Base-by-base conservation (phyloP, 164 flowering plant species). In the Magnolia sinica region DNA sequence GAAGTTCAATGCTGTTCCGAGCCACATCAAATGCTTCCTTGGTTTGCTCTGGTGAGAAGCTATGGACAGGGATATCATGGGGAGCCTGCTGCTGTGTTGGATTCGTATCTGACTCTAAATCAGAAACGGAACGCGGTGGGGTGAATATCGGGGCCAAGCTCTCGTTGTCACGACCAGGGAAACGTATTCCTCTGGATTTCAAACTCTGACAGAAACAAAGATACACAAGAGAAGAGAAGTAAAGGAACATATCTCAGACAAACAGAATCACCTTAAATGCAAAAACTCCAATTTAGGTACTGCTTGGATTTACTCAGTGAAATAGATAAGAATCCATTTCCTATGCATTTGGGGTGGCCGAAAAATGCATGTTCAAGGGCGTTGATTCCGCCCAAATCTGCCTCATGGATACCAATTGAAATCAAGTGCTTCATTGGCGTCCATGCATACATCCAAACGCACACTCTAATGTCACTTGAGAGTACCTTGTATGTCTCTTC, bases 21-120 rank as follows among this genome's bases (percentile, higher is more conserved):
- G 99, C 97, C 68, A 96, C 93, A 81, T 94, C 95, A 87, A 96
- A 96, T 69, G 91, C 95, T 84, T 93, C 98, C 89, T 96, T 96
- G 27, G 91, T 90, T 79, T 93, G 94, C 78, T 92, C 99, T 70
- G 89, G 83, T 16, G 98, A 84, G 82, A 91, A 89, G 76, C 75
- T 83, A 75, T 74, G 87, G 3, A 72, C 79, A 50, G 90, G 92
- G 79, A 84, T 52, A 50, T 85, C 91, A 72, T 71, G 85, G 55
- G 84, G 86, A 52, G 77, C 52, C 73, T 87, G 76, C 29, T 64
- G 88, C 76, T 86, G 90, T 16, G 82, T 81, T 74, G 76, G 81
- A 77, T 29, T 76, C 67, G 82, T 76, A 78, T 80, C 72, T 19
- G 73, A 2, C 80, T 90, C 95, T 49, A 90, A 76, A 76, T 82